A percentile compares a stretch with the other conserved stretches of the same genome.
Evolutionary conservation across 495 filamentous ascomycete genomes (phyloP).

Genomic region (Penicillium subrubescens): DNA sequence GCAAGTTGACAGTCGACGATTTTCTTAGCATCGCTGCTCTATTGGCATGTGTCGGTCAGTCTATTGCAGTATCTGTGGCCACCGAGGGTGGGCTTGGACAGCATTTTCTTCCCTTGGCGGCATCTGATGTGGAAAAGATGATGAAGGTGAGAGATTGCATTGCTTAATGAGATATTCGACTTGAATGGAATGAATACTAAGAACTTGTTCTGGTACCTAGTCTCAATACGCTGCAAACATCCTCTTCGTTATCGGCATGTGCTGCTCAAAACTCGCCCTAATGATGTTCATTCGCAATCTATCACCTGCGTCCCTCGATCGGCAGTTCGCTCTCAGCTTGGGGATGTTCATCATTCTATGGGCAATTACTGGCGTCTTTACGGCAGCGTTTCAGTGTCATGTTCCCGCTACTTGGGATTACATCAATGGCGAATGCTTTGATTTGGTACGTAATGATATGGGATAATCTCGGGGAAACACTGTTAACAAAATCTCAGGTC

Average conservation of each 20-base stretch:
- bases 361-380: slow-evolving; percentile 35
- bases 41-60: slow-evolving; percentile 34
- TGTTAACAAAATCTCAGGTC: slow-evolving; percentile 19
- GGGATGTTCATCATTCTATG: slow-evolving; percentile 33
- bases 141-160: slow-evolving; percentile 11
- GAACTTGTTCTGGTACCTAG: slow-evolving; percentile 10
- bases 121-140: slow-evolving; percentile 8
- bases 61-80: slow-evolving; percentile 27
- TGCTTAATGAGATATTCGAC: not conserved
- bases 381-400: slow-evolving; percentile 45
- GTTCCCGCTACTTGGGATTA: slow-evolving; percentile 42
- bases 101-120: slow-evolving; percentile 16
- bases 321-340: slow-evolving; percentile 23
- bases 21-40: slow-evolving; percentile 37
- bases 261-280: slow-evolving; percentile 38
- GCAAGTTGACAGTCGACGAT: slow-evolving; percentile 19
- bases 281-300: slow-evolving; percentile 31
- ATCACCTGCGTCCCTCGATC: slow-evolving; percentile 25
- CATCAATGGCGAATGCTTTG: slow-evolving; percentile 35
- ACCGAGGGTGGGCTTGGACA: slow-evolving; percentile 27
- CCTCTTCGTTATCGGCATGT: slow-evolving; percentile 34
- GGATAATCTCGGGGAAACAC: not conserved
- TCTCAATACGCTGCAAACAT: slow-evolving; percentile 35
- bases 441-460: slow-evolving; percentile 28
- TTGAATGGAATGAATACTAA: not conserved